These are phyloP conservation scores for Hanseniaspora hatyaiensis DNA, from an alignment of 805 yeast species.

Conservation along the genomic window DNA sequence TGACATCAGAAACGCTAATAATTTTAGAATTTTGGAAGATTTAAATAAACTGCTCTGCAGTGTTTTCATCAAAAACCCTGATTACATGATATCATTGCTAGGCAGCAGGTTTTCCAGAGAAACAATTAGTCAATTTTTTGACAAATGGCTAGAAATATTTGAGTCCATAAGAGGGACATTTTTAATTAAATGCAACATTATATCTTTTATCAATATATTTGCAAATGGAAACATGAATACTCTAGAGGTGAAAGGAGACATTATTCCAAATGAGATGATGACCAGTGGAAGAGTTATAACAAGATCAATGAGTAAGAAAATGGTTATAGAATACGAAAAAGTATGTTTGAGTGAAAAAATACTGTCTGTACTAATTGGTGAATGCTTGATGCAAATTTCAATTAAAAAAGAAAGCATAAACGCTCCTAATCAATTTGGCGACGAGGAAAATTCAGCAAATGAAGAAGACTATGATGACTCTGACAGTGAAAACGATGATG, in stretches of 20 bases:
- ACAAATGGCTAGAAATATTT: conserved; percentile 75
- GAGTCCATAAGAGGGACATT: conserved; percentile 71
- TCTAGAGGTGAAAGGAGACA: conserved; percentile 65
- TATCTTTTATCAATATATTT: conserved; percentile 60
- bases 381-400: conserved; percentile 47
- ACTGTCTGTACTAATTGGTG: conserved; percentile 55
- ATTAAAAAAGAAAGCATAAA: background rate
- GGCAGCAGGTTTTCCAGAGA: conserved; percentile 27
- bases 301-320: conserved; percentile 63
- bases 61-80: conserved; percentile 51
- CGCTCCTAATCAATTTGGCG: no score
- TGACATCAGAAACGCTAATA: conserved; percentile 39
- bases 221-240: conserved; percentile 41
- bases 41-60: conserved; percentile 65
- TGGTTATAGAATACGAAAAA: conserved; percentile 52
- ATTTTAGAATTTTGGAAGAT: conserved; percentile 64
- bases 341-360: conserved; percentile 64
- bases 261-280: conserved; percentile 40
- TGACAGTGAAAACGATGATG: conserved; percentile 13
- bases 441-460: background rate
- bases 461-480: conserved; percentile 4
- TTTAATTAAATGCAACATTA: conserved; percentile 50
- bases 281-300: conserved; percentile 54
- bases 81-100: conserved; percentile 48
- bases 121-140: conserved; percentile 35